Conservation (phyloP, 495 filamentous ascomycete species). For the Zalerion maritima region DNA sequence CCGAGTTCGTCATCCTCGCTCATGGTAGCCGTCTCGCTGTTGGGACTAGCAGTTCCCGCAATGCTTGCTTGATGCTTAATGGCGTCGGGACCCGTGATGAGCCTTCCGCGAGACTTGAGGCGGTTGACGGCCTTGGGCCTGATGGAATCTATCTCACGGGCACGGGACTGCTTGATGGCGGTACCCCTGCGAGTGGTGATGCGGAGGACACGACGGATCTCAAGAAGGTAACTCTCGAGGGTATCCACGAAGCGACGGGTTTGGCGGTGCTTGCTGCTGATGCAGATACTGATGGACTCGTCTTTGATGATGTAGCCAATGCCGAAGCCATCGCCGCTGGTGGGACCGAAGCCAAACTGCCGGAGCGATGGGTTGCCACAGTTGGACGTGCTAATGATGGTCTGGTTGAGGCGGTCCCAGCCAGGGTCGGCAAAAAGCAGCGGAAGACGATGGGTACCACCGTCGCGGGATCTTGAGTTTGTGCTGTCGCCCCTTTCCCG, state of each 20-base stretch:
- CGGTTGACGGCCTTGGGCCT: conserved; percentile 14
- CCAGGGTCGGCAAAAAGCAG: conserved; percentile 74
- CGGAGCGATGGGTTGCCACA: conserved; percentile 95
- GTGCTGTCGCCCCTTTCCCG: conserved; percentile 23
- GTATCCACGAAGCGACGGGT: conserved; percentile 81
- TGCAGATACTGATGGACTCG: conserved; percentile 81
- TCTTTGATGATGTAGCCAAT: conserved; percentile 99
- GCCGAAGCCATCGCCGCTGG: conserved; percentile 86
- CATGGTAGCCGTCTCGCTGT: conserved; percentile 46
- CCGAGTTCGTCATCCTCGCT: conserved; percentile 82
- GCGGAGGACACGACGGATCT: conserved; percentile 71
- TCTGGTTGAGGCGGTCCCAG: conserved; percentile 92
- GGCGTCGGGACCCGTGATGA: conserved; percentile 31
- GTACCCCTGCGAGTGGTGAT: conserved; percentile 40
- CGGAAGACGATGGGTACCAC: conserved; percentile 41
- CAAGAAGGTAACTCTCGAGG: conserved; percentile 75
- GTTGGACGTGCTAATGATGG: conserved; percentile 92
- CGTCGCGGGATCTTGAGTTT: conserved; percentile 20
- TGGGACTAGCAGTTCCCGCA: conserved; percentile 30
- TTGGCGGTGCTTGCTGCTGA: conserved; percentile 81
- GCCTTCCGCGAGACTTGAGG: conserved; percentile 40
- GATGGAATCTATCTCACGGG: conserved; percentile 27
- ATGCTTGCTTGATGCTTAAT: conserved; percentile 27
- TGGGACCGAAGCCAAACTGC: conserved; percentile 93
- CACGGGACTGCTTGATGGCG: conserved; percentile 18